Conservation (phyloP, 352 stramenopile species). For the Aphanomyces cochlioides region DNA sequence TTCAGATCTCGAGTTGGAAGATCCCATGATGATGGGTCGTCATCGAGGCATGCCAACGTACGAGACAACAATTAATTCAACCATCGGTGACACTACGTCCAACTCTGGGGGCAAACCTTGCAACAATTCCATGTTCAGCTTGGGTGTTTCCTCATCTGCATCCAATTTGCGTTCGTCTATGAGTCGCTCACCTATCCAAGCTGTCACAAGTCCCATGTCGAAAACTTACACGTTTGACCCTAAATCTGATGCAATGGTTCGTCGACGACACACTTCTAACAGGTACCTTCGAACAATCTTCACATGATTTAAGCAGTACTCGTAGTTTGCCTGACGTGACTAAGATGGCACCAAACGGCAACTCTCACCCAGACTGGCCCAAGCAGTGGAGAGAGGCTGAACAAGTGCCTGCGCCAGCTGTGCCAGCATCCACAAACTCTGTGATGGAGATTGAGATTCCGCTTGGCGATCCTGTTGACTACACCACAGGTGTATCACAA, state of each 20-base stretch:
- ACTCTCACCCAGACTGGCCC: background rate
- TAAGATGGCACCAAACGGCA: conserved; percentile 6
- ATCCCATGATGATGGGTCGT: conserved; percentile 63
- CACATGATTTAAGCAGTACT: background rate
- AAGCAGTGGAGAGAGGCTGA: background rate
- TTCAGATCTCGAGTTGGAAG: conserved; percentile 72
- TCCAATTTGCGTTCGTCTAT: conserved; percentile 16
- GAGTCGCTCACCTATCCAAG: background rate
- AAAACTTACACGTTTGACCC: conserved; percentile 13
- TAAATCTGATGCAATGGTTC: background rate
- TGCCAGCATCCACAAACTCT: conserved; percentile 37
- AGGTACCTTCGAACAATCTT: background rate
- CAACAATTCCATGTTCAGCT: conserved; percentile 18
- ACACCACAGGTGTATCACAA: conserved; percentile 69
- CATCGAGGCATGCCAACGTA: conserved; percentile 33
- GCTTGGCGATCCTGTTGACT: conserved; percentile 75
- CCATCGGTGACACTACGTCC: conserved; percentile 12
- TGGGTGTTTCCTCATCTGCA: conserved; percentile 6
- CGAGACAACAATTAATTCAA: conserved; percentile 5
- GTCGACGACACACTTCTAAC: conserved; percentile 9
- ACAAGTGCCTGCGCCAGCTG: conserved; percentile 31
- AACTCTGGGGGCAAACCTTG: conserved; percentile 17
- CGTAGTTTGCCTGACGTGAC: conserved; percentile 27
- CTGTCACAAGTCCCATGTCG: conserved; percentile 18
- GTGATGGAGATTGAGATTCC: conserved; percentile 68